Percentiles rank a stretch among this genome's conserved stretches.
phyloP scores from a whole-genome alignment of 768 basidiomycete species.

The Leccinum rimulosum region DNA sequence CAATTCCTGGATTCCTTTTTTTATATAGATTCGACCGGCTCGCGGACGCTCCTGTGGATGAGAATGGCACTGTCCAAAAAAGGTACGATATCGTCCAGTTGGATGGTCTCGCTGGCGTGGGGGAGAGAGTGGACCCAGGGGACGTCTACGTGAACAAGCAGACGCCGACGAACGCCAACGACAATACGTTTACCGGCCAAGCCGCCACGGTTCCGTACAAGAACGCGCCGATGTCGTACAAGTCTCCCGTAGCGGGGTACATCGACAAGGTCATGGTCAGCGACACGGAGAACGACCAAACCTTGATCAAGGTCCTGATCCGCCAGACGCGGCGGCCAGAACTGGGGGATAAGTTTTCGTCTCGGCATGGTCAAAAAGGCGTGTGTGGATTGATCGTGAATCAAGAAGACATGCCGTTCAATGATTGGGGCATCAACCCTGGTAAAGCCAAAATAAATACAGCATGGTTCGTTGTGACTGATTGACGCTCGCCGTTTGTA shows the following conservation, averaged over 20 bases:
- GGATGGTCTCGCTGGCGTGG: slow-evolving; percentile 94
- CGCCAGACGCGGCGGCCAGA: slow-evolving; percentile 96
- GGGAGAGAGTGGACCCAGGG: slow-evolving; percentile 88
- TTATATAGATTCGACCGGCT: slow-evolving; percentile 84
- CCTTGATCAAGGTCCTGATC: slow-evolving; percentile 94
- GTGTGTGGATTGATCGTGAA: slow-evolving; percentile 99
- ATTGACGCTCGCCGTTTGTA: slow-evolving; percentile 28
- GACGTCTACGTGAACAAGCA: slow-evolving; percentile 98
- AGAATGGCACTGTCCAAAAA: slow-evolving; percentile 74
- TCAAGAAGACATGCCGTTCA: slow-evolving; percentile 99
- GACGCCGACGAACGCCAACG: slow-evolving; percentile 89
- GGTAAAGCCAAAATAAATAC: slow-evolving; percentile 41
- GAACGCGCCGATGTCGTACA: slow-evolving; percentile 90
- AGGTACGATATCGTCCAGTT: slow-evolving; percentile 88
- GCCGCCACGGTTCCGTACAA: slow-evolving; percentile 85
- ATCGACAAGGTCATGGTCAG: slow-evolving; percentile 98
- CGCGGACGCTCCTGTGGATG: slow-evolving; percentile 87
- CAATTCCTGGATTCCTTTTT: slow-evolving; percentile 1
- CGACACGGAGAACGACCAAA: slow-evolving; percentile 95
- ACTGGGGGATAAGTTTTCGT: slow-evolving; percentile 98
- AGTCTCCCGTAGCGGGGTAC: slow-evolving; percentile 88
- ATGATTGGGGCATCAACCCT: slow-evolving; percentile 93
- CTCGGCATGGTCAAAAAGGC: slow-evolving; percentile 97
- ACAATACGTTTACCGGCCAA: slow-evolving; percentile 84
- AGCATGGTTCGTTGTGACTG: slow-evolving; percentile 9